Conservation (phyloP, 345 rosid genomes). For the Erysimum cheiranthoides region DNA sequence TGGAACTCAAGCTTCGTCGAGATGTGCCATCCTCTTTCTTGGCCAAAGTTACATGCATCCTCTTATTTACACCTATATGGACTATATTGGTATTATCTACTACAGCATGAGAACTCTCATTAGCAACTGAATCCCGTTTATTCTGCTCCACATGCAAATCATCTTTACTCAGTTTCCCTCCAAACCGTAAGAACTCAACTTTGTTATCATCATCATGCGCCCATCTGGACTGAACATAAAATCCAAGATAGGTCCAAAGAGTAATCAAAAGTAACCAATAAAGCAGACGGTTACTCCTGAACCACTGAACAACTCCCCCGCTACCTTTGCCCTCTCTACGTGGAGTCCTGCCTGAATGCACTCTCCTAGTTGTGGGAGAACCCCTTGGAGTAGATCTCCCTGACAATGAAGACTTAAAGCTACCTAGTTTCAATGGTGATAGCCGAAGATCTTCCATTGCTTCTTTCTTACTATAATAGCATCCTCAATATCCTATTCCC, state of each 20-base stretch:
- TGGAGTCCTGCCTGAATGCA: conserved; percentile 79
- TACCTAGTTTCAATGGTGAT: conserved; percentile 63
- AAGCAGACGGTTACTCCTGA: conserved; percentile 74
- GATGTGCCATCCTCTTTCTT: conserved; percentile 54
- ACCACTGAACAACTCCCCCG: conserved; percentile 69
- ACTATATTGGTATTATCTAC: conserved; percentile 52
- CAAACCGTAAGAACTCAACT: conserved; percentile 72
- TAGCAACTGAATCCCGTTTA: conserved; percentile 59
- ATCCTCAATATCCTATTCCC: conserved; percentile 26
- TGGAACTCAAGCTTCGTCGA: conserved; percentile 46
- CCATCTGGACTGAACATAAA: conserved; percentile 95
- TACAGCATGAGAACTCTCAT: conserved; percentile 49
- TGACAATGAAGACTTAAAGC: conserved; percentile 66
- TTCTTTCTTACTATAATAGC: conserved; percentile 18
- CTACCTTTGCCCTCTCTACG: conserved; percentile 73
- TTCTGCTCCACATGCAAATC: conserved; percentile 47
- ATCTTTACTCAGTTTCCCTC: conserved; percentile 53
- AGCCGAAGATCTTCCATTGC: conserved; percentile 72
- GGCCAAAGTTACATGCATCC: conserved; percentile 57
- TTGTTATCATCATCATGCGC: conserved; percentile 85
- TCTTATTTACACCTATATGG: conserved; percentile 50
- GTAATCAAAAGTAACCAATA: conserved; percentile 96
- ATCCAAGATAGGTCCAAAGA: conserved; percentile 96
- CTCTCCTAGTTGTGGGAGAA: conserved; percentile 70
- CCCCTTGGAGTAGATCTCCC: conserved; percentile 79